Conservation (phyloP, 257 asterid species). For the Linaria vulgaris region DNA sequence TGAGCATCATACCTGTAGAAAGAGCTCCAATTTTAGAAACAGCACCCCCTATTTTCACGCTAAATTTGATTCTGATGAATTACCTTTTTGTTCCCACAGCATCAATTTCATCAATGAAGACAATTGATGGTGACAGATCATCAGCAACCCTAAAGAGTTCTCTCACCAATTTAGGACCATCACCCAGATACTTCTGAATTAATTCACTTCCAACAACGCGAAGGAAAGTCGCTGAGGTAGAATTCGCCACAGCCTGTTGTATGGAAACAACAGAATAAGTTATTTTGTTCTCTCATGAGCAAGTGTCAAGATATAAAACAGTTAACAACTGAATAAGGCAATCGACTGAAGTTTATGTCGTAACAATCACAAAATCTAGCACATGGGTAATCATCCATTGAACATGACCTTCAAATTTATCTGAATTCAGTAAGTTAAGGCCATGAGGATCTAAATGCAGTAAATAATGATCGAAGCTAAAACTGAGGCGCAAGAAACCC, state of each 20-base stretch:
- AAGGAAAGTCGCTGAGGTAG: constrained; percentile 91
- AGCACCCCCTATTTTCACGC: constrained; percentile 2
- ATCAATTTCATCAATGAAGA: constrained; percentile 92
- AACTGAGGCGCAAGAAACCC: neutral
- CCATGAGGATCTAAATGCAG: constrained; percentile 6
- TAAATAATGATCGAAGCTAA: neutral
- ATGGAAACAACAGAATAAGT: constrained; percentile 26
- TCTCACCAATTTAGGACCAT: constrained; percentile 93
- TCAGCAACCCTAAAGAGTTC: constrained; percentile 95
- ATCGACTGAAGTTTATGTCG: constrained; percentile 1
- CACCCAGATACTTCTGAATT: constrained; percentile 90
- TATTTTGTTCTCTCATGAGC: constrained; percentile 40
- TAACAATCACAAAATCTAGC: neutral
- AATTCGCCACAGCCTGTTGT: constrained; percentile 86
- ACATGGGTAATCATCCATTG: constrained; percentile 2
- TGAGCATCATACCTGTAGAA: constrained; percentile 78
- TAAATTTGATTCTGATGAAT: constrained; percentile 7
- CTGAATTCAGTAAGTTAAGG: neutral
- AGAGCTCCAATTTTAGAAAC: constrained; percentile 20
- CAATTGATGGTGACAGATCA: constrained; percentile 88
- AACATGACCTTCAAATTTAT: neutral
- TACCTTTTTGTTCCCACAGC: constrained; percentile 91
- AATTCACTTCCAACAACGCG: constrained; percentile 95
- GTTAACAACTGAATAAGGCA: constrained; percentile 29
- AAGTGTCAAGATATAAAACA: constrained; percentile 37